Conservation (phyloP, 1,139 yeast species). For the Hanseniaspora uvarum region DNA sequence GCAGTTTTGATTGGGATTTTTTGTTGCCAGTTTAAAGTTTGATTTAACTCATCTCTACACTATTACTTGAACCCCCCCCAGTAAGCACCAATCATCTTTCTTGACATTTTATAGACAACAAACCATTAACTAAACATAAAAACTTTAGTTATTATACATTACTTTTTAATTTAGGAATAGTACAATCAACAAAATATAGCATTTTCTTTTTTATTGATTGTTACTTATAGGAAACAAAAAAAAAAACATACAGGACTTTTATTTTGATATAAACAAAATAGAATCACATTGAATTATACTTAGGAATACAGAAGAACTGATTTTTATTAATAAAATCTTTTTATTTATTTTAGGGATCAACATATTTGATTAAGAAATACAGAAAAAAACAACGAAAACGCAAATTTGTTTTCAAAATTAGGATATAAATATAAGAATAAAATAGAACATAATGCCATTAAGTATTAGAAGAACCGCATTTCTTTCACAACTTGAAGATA, state of each 20-base stretch:
- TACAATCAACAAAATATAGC: background rate
- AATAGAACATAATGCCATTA: conserved; percentile 27
- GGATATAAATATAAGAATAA: background rate
- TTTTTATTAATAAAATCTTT: background rate
- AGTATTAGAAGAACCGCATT: conserved; percentile 28
- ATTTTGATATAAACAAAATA: too few species aligned
- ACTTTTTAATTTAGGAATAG: conserved; percentile 3
- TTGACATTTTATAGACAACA: background rate
- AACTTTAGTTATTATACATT: background rate
- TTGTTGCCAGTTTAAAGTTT: background rate
- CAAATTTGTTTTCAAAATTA: background rate
- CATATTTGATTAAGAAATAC: background rate
- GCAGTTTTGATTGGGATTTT: background rate
- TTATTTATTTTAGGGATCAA: background rate
- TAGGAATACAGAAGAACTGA: background rate
- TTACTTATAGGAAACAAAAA: background rate
- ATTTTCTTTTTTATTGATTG: background rate
- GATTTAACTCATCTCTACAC: background rate
- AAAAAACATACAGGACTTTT: background rate
- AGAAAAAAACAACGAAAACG: background rate
- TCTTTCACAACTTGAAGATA: conserved; percentile 30
- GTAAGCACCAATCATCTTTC: background rate
- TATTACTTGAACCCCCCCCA: background rate
- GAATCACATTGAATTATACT: background rate
- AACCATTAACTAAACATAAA: background rate